Conservation (phyloP, 805 yeast species). For the Candida vartiovaarae region DNA sequence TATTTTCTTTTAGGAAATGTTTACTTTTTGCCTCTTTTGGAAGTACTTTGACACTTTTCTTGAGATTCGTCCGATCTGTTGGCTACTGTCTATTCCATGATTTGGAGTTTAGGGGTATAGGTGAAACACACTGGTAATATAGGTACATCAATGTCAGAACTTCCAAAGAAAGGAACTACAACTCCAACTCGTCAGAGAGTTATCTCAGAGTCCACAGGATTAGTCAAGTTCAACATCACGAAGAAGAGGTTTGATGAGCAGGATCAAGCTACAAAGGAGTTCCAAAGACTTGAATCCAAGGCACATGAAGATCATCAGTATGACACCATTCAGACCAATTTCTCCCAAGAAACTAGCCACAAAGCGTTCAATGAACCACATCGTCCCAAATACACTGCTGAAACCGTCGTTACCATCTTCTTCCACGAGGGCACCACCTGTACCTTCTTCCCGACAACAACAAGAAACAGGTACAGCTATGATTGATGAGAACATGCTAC, state of each 20-base stretch:
- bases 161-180: not conserved
- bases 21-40: not conserved
- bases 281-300: slow-evolving; percentile 9
- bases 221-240: slow-evolving; percentile 33
- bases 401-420: not conserved
- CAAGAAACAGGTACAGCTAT: not conserved
- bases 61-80: not conserved
- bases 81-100: too few species aligned
- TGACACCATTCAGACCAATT: not conserved
- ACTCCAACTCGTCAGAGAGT: slow-evolving; percentile 29
- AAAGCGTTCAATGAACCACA: slow-evolving; percentile 3
- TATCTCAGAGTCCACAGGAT: slow-evolving; percentile 44
- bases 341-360: not conserved
- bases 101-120: too few species aligned
- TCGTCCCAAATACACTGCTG: not conserved
- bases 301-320: not conserved
- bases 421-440: not conserved
- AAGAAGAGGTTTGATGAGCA: slow-evolving; percentile 10
- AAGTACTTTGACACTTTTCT: not conserved
- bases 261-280: slow-evolving; percentile 10
- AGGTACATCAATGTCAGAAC: not conserved
- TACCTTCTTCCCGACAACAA: not conserved
- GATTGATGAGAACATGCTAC: slow-evolving; percentile 24
- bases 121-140: too few species aligned
- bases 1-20: not conserved